A percentile compares a stretch with the other conserved stretches of the same genome.
phyloP scores from a whole-genome alignment of 1,284 basidiomycete genomes.

The Puccinia hordei region DNA sequence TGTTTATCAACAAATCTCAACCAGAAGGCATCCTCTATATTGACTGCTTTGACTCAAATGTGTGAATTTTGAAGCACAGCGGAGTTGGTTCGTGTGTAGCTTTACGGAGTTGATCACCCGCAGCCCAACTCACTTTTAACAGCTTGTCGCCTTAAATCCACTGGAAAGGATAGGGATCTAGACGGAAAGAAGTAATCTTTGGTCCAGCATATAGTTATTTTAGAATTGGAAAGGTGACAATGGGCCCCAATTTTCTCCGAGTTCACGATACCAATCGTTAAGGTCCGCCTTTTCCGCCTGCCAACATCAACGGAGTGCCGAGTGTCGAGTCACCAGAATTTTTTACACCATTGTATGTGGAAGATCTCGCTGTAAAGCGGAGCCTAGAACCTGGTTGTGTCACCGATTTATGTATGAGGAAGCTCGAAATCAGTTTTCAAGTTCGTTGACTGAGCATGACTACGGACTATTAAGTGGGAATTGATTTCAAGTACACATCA shows the following conservation, averaged over 20 bases:
- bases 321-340: neutral
- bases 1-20: too few species aligned
- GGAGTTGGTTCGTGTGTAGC: neutral
- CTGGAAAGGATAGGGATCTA: neutral
- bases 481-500: slow-evolving; percentile 8
- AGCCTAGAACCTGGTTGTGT: too few species aligned
- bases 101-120: neutral
- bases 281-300: neutral
- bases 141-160: neutral
- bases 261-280: neutral
- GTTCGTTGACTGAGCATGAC: neutral
- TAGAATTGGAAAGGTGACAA: neutral
- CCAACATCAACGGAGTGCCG: neutral
- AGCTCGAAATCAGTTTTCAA: neutral
- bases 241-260: neutral
- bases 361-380: neutral
- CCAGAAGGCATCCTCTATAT: too few species aligned
- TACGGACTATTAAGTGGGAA: neutral
- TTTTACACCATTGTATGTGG: neutral
- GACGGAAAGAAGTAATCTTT: neutral
- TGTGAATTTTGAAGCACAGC: neutral
- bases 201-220: neutral
- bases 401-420: too few species aligned
- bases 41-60: too few species aligned
- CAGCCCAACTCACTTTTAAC: neutral